Conservation (phyloP, 1,139 yeast species). For the Zhuliangozyma blackwelliae region DNA sequence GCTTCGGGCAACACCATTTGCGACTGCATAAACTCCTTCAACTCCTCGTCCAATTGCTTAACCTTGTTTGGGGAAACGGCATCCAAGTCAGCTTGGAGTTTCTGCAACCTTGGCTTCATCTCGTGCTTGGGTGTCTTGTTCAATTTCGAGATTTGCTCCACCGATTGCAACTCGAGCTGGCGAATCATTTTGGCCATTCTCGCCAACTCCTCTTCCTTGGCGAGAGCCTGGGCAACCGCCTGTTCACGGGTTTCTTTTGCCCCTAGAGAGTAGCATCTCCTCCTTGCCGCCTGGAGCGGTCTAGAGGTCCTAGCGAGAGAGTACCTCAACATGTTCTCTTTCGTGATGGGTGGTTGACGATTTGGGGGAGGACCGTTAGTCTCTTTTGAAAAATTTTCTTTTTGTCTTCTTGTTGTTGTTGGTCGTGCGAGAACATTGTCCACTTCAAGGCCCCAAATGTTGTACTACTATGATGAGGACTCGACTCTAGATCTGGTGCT, state of each 20-base stretch:
- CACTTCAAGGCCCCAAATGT: constrained; percentile 2
- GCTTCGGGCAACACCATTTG: constrained; percentile 32
- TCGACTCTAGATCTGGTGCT: constrained; percentile 6
- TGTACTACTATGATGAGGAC: constrained; percentile 6
- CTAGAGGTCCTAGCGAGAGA: neutral
- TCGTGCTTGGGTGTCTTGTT: constrained; percentile 33
- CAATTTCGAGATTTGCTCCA: constrained; percentile 26
- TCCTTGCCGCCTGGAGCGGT: constrained; percentile 1
- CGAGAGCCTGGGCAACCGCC: constrained; percentile 43
- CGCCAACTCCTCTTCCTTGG: constrained; percentile 40
- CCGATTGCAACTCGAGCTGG: constrained; percentile 29
- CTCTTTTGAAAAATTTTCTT: constrained; percentile 5
- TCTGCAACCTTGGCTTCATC: constrained; percentile 25
- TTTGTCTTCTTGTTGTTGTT: neutral
- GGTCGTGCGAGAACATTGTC: too few species aligned
- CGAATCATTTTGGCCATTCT: constrained; percentile 34
- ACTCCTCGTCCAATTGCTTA: constrained; percentile 39
- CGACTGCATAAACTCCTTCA: constrained; percentile 35
- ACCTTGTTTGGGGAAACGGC: constrained; percentile 30
- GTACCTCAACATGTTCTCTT: constrained; percentile 2
- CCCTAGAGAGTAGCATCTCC: neutral
- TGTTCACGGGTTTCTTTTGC: constrained; percentile 32
- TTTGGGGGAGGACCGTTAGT: neutral
- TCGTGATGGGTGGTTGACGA: too few species aligned
- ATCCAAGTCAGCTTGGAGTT: constrained; percentile 29